Conservation (phyloP, 164 flowering plant genomes). For the Cinnamomum micranthum region DNA sequence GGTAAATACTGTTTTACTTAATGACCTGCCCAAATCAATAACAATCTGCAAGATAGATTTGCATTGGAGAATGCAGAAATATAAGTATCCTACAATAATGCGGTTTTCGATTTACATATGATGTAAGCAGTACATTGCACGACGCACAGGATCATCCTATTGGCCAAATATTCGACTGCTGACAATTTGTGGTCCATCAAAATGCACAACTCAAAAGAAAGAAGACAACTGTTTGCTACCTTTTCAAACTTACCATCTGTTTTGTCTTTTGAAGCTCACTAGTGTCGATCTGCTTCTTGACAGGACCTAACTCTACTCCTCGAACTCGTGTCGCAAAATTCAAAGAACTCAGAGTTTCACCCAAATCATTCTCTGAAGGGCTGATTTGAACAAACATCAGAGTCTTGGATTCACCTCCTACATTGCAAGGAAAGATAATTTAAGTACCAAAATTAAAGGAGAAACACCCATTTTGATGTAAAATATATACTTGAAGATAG, state of each 20-base stretch:
- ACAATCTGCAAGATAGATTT: too few relatives aligned
- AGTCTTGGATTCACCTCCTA: slow-evolving; percentile 89
- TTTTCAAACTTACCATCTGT: slow-evolving; percentile 42
- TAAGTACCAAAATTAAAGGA: background rate
- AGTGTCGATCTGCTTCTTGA: slow-evolving; percentile 68
- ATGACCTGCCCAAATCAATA: too few relatives aligned
- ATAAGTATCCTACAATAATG: too few relatives aligned
- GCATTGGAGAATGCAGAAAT: too few relatives aligned
- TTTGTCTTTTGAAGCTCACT: slow-evolving; percentile 72
- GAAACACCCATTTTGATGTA: background rate
- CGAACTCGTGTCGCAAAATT: slow-evolving; percentile 86
- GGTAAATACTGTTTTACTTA: too few relatives aligned
- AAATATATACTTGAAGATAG: background rate
- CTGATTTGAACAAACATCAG: slow-evolving; percentile 94
- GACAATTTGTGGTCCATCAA: too few relatives aligned
- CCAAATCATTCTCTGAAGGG: slow-evolving; percentile 69
- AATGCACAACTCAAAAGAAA: background rate
- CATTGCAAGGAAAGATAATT: slow-evolving; percentile 9
- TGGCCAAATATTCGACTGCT: too few relatives aligned
- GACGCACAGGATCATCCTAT: background rate
- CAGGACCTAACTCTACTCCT: slow-evolving; percentile 85
- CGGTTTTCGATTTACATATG: too few relatives aligned
- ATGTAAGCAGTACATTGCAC: background rate
- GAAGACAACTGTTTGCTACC: background rate
- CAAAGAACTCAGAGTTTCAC: slow-evolving; percentile 84